Evolutionary conservation across 768 basidiomycete species (phyloP).

Genomic region (Lentinula sp.): DNA sequence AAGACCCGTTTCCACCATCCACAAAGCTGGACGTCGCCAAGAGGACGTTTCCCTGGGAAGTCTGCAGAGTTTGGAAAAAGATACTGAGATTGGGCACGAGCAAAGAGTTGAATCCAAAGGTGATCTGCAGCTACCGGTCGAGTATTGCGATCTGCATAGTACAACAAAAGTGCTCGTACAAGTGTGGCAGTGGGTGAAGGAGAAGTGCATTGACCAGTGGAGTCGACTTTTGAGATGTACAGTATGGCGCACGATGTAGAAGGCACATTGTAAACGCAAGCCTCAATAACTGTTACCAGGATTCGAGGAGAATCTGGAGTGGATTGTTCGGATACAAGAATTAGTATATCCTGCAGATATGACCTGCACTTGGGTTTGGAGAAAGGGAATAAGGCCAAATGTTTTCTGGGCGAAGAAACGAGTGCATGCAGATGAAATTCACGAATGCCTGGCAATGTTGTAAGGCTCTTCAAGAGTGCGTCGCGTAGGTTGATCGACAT

Average conservation of each 20-base stretch:
- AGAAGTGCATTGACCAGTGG: conserved; percentile 66
- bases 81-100: conserved; percentile 86
- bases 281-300: conserved; percentile 78
- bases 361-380: conserved; percentile 59
- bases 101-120: conserved; percentile 85
- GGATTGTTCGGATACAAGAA: conserved; percentile 65
- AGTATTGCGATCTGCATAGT: conserved; percentile 57
- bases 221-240: conserved; percentile 93
- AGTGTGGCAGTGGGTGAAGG: conserved; percentile 70
- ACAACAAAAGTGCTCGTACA: conserved; percentile 58
- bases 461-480: conserved; percentile 50
- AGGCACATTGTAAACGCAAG: conserved; percentile 67
- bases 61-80: conserved; percentile 87
- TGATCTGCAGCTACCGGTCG: conserved; percentile 51
- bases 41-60: conserved; percentile 58
- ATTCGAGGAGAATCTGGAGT: conserved; percentile 44
- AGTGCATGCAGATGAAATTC: conserved; percentile 74
- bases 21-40: conserved; percentile 76
- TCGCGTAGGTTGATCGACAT: conserved; percentile 46
- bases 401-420: conserved; percentile 60
- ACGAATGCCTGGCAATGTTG: conserved; percentile 56
- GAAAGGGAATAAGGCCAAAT: conserved; percentile 68
- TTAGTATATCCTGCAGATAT: conserved; percentile 70
- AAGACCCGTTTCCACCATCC: conserved; percentile 90
- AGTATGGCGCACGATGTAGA: conserved; percentile 63